Evolutionary conservation across 2,329 filamentous ascomycete genomes (phyloP), one percentile per base, ranked within the genome.

Genomic region (Penicillium sp.): DNA sequence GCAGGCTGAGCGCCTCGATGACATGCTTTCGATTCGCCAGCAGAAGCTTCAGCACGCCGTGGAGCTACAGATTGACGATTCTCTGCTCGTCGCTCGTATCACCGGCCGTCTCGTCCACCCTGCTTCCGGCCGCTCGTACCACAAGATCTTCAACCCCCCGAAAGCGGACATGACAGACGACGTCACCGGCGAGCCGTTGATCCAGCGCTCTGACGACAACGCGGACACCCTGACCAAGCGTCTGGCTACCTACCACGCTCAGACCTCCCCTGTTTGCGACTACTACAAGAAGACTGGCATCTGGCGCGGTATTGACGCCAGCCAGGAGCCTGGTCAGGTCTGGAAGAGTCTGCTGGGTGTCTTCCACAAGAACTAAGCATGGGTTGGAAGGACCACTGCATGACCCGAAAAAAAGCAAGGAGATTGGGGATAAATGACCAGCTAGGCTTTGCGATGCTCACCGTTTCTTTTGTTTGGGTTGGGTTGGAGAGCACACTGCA

Each of bases 251-350:
- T 98, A 98, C 73, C 93, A 98, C 75, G 76, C 81, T 54, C 93
- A 98, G 80, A 98, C 93, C 21, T 73, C 81, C 30, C 93, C 93
- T 14, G 93, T 98, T 34, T 90, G 95, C 49, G 78, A 82, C 43
- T 98, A 98, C 78, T 98, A 98, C 81, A 86, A 94, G 74, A 88
- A 89, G 73, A 94, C 87, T 34, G 90, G 90, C 56, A 96, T 98
- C 76, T 98, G 93, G 93, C 85, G 84, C 70, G 85, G 86, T 49
- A 81, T 98, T 59, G 93, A 98, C 67, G 93, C 93, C 51, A 94
- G 87, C 75, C 89, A 98, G 76, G 84, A 95, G 73, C 93, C 93
- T 14, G 87, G 87, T 33, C 84, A 90, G 69, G 93, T 98, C 48
- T 98, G 93, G 93, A 90, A 88, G 77, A 87, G 83, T 67, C 75